A percentile compares a stretch with the other conserved stretches of the same genome.
phyloP scores from a whole-genome alignment of 371 early-diverging fungal genomes.

The Lichtheimia ornata region DNA sequence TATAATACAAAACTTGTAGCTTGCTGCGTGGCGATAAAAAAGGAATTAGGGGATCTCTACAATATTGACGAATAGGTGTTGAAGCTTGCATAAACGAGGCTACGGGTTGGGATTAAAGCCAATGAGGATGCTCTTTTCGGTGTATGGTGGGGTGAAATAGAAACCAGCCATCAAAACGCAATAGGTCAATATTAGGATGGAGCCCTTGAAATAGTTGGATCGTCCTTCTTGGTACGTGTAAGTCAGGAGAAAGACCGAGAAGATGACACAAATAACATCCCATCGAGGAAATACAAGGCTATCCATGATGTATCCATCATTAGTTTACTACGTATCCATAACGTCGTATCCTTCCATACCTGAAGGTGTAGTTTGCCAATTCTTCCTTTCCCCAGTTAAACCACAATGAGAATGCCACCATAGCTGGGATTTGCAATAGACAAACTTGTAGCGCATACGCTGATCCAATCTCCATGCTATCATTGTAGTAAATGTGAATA shows the following conservation, averaged over 20 bases:
- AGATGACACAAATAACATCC: conserved; percentile 86
- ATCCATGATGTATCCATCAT: conserved; percentile 13
- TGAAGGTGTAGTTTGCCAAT: conserved; percentile 39
- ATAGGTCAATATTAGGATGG: conserved; percentile 87
- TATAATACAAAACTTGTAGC: too few species aligned
- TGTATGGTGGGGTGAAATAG: conserved; percentile 67
- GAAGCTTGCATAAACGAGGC: too few species aligned
- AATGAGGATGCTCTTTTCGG: conserved; percentile 18
- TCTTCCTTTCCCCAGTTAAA: conserved; percentile 56
- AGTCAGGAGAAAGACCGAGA: conserved; percentile 88
- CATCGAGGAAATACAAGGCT: conserved; percentile 92
- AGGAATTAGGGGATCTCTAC: too few species aligned
- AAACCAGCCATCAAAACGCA: conserved; percentile 81
- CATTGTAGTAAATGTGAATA: conserved; percentile 7
- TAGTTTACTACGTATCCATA: too few species aligned
- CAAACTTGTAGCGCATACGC: conserved; percentile 96
- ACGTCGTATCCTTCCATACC: conserved; percentile 19
- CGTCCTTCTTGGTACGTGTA: conserved; percentile 95
- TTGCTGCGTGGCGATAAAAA: too few species aligned
- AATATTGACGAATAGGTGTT: too few species aligned
- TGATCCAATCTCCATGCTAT: conserved; percentile 91
- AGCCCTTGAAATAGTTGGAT: conserved; percentile 95
- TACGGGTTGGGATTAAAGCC: conserved; percentile 3
- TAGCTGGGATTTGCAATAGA: conserved; percentile 91
- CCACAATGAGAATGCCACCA: conserved; percentile 85